Percentiles rank a stretch among this genome's conserved stretches.
These are phyloP conservation scores for Drechslerella coelobrocha DNA, from an alignment of 2,329 filamentous ascomycete genomes.

Conservation along the genomic window DNA sequence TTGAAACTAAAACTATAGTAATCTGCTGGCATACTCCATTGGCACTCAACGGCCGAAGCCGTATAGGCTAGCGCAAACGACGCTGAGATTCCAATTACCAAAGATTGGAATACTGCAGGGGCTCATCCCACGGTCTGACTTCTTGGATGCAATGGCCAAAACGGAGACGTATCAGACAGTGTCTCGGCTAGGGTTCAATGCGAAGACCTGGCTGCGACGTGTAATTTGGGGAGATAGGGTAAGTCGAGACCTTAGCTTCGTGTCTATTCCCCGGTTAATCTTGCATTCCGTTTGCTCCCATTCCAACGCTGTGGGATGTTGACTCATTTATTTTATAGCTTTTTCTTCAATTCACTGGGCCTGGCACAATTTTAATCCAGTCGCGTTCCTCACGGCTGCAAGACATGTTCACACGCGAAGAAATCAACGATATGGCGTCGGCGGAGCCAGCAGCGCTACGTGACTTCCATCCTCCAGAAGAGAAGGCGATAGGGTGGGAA, in stretches of 20 bases:
- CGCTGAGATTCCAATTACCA: conserved; percentile 79
- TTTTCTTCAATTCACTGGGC: conserved; percentile 88
- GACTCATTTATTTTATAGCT: conserved; percentile 61
- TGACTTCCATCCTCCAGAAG: conserved; percentile 61
- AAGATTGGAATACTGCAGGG: conserved; percentile 66
- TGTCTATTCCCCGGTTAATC: background rate
- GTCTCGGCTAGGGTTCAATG: conserved; percentile 68
- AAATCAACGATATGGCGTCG: conserved; percentile 91
- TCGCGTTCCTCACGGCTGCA: conserved; percentile 80
- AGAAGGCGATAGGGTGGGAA: conserved; percentile 53
- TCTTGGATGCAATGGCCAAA: conserved; percentile 74
- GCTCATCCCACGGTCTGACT: conserved; percentile 73
- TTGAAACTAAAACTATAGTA: conserved; percentile 61
- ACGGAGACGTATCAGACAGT: conserved; percentile 75
- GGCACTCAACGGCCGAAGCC: conserved; percentile 73
- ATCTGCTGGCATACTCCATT: conserved; percentile 87
- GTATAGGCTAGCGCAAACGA: conserved; percentile 83
- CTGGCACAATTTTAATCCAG: conserved; percentile 83
- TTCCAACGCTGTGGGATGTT: background rate
- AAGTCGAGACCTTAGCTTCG: conserved; percentile 53
- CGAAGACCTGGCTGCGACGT: conserved; percentile 78
- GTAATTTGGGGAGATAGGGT: conserved; percentile 91
- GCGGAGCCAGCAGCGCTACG: conserved; percentile 74
- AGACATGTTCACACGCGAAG: conserved; percentile 76
- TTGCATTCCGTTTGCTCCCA: background rate